Conservation (phyloP, 2,329 filamentous ascomycete genomes). For the Paracoccidioides brasiliensis region DNA sequence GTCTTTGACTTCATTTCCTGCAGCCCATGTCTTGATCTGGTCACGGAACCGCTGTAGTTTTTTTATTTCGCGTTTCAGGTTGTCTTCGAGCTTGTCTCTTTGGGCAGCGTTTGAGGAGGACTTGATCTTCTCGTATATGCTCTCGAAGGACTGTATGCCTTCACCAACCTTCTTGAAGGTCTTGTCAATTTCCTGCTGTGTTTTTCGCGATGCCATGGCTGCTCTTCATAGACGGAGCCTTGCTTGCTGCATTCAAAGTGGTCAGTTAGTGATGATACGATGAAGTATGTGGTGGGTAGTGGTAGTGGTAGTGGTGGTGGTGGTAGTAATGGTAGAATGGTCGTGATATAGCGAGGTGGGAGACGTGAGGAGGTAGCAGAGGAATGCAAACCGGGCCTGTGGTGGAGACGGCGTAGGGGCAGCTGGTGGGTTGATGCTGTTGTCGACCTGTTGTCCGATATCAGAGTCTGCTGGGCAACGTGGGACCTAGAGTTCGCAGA, state of each 20-base stretch:
- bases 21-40: constrained; percentile 99
- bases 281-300: no score
- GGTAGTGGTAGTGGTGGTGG: no score
- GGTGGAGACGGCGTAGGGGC: background rate
- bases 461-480: no score
- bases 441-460: no score
- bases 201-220: constrained; percentile 85
- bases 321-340: no score
- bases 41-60: constrained; percentile 94
- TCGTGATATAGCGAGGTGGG: background rate
- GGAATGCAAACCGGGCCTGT: background rate
- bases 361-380: background rate
- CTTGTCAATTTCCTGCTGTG: constrained; percentile 97
- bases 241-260: background rate
- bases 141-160: constrained; percentile 82
- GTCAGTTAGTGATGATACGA: background rate
- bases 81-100: constrained; percentile 96
- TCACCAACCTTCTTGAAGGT: constrained; percentile 98
- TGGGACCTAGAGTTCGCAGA: no score
- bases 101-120: constrained; percentile 84
- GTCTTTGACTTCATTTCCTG: constrained; percentile 98
- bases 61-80: constrained; percentile 98
- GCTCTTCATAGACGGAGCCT: constrained; percentile 12
- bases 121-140: constrained; percentile 95
- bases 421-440: background rate